Conservation (phyloP, 305 asterid species). For the Fraxinus latifolia region DNA sequence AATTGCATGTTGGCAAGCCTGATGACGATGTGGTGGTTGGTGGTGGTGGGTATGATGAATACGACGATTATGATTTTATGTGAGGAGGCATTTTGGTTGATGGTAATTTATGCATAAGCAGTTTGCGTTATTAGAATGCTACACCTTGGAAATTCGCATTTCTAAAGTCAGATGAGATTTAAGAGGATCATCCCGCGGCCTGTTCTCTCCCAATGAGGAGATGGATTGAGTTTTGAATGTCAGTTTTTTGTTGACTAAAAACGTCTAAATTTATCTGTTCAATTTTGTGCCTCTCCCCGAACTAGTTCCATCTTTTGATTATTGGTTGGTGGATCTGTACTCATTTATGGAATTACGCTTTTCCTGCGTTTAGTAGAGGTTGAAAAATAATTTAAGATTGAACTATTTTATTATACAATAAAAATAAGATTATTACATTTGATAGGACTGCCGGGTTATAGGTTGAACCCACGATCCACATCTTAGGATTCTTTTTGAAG, state of each 20-base stretch:
- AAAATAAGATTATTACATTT: too few species aligned
- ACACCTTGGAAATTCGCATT: conserved; percentile 15
- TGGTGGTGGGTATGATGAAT: conserved; percentile 31
- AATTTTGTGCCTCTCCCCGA: background rate
- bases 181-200: conserved; percentile 29
- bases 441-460: background rate
- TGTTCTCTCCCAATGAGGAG: conserved; percentile 35
- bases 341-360: background rate
- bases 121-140: conserved; percentile 7
- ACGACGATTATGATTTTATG: conserved; percentile 55
- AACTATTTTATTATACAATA: too few species aligned
- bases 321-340: background rate
- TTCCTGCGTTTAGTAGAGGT: background rate
- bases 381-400: background rate
- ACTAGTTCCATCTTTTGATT: background rate
- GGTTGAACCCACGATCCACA: background rate
- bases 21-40: conserved; percentile 60
- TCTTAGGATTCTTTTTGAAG: background rate
- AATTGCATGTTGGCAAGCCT: conserved; percentile 59
- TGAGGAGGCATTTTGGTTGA: conserved; percentile 22
- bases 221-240: conserved; percentile 22
- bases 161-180: conserved; percentile 12
- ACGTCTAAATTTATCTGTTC: background rate
- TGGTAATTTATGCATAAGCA: conserved; percentile 2
- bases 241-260: background rate